These are phyloP conservation scores for Xylaria sp. DNA, from an alignment of 495 filamentous ascomycete genomes.

Conservation along the genomic window DNA sequence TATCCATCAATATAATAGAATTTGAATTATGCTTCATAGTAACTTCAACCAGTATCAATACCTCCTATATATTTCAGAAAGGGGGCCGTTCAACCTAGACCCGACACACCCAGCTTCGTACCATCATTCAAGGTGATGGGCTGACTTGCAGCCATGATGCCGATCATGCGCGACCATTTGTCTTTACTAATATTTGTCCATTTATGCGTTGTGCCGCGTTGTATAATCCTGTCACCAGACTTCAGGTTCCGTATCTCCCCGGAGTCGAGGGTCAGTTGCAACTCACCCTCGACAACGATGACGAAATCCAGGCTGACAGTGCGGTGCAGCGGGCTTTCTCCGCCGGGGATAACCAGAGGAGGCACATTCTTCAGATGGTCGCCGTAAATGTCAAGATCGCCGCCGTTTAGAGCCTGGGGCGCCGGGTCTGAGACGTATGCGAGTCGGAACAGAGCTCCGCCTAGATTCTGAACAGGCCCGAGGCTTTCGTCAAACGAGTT, in stretches of 20 bases:
- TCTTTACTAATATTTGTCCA: constrained; percentile 64
- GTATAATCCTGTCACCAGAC: constrained; percentile 62
- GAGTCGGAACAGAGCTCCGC: constrained; percentile 13
- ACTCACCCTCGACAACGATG: constrained; percentile 67
- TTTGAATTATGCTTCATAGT: neutral
- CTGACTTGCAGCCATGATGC: constrained; percentile 57
- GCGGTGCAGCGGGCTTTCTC: constrained; percentile 60
- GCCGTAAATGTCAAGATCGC: constrained; percentile 8
- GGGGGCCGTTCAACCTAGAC: neutral
- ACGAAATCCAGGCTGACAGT: constrained; percentile 72
- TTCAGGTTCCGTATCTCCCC: constrained; percentile 60
- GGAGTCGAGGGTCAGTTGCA: constrained; percentile 63
- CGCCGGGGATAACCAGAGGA: constrained; percentile 27
- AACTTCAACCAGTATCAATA: neutral
- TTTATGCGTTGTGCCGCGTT: constrained; percentile 66
- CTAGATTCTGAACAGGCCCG: constrained; percentile 6
- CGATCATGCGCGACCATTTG: constrained; percentile 63
- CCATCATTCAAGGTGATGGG: constrained; percentile 40
- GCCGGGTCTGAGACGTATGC: constrained; percentile 18
- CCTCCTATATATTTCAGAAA: neutral
- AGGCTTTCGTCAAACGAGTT: constrained; percentile 17
- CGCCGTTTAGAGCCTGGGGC: constrained; percentile 19
- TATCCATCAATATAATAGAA: neutral
- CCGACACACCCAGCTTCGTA: constrained; percentile 33
- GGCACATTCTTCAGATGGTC: constrained; percentile 7